phyloP scores from a whole-genome alignment of 1,139 yeast species.

The Candida mesenterica region DNA sequence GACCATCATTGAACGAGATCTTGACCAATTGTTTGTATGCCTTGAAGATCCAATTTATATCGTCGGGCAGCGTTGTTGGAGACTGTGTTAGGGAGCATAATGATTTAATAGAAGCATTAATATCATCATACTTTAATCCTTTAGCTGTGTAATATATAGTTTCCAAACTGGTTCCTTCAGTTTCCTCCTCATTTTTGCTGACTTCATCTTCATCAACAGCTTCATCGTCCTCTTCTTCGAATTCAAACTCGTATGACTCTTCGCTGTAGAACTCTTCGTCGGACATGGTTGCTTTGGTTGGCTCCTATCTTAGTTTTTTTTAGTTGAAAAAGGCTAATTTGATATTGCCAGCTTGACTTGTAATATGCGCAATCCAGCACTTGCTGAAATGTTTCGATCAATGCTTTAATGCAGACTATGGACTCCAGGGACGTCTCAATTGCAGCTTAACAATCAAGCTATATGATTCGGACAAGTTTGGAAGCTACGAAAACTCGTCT shows the following conservation, averaged over 20 bases:
- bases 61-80: conserved; percentile 10
- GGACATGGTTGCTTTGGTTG: conserved; percentile 35
- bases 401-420: too few species aligned
- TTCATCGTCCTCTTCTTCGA: conserved; percentile 56
- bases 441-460: too few species aligned
- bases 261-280: conserved; percentile 58
- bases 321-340: neutral
- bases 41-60: conserved; percentile 51
- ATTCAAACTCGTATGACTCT: conserved; percentile 66
- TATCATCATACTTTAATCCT: conserved; percentile 60
- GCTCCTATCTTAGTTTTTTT: neutral
- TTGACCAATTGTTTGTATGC: conserved; percentile 67
- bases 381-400: too few species aligned
- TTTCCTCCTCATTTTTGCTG: conserved; percentile 22
- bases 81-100: conserved; percentile 12
- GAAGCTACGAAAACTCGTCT: too few species aligned
- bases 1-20: conserved; percentile 37
- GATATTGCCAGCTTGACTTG: neutral
- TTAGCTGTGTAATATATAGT: conserved; percentile 63
- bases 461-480: too few species aligned
- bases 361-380: neutral
- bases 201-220: conserved; percentile 8
- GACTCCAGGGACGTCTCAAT: too few species aligned
- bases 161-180: conserved; percentile 35
- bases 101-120: conserved; percentile 15